A percentile compares a stretch with the other conserved stretches of the same genome.
phyloP scores from a whole-genome alignment of 2,329 filamentous ascomycete species.

The Pseudopithomyces chartarum region DNA sequence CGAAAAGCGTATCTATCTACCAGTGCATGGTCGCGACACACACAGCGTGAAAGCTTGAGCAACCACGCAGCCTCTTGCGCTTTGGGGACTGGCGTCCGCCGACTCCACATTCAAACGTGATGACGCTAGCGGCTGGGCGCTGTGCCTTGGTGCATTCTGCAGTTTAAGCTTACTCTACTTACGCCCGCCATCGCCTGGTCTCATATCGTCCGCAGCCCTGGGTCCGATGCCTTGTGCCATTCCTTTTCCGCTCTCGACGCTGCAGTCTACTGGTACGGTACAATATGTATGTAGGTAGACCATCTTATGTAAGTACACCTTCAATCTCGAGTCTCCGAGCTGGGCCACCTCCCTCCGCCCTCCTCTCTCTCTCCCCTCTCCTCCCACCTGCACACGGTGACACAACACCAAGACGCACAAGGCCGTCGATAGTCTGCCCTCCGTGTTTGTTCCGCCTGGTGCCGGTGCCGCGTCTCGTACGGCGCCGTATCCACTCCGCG shows the following conservation, averaged over 20 bases:
- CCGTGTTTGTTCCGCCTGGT: not conserved
- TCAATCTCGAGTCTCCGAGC: too few species aligned
- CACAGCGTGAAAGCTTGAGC: constrained; percentile 21
- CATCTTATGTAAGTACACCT: too few species aligned
- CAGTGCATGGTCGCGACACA: constrained; percentile 13
- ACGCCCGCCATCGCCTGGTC: constrained; percentile 28
- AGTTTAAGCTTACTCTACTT: constrained; percentile 44
- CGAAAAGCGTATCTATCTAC: constrained; percentile 5
- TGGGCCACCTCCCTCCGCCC: too few species aligned
- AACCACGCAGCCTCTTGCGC: constrained; percentile 13
- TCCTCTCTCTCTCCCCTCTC: too few species aligned
- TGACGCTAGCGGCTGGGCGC: constrained; percentile 21
- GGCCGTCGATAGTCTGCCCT: not conserved
- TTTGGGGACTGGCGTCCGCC: constrained; percentile 33
- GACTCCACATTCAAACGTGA: constrained; percentile 39
- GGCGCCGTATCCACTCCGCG: constrained; percentile 9
- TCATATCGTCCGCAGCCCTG: constrained; percentile 32
- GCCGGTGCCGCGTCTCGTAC: not conserved
- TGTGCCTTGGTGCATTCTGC: constrained; percentile 35
- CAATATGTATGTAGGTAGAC: too few species aligned
- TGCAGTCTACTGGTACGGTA: too few species aligned
- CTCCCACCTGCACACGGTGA: too few species aligned
- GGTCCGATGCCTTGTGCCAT: constrained; percentile 11
- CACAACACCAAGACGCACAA: not conserved
- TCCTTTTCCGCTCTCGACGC: not conserved